Percentiles rank a stretch among this genome's conserved stretches.
phyloP scores from a whole-genome alignment of 345 rosid genomes.

The Clarkia xantiana region DNA sequence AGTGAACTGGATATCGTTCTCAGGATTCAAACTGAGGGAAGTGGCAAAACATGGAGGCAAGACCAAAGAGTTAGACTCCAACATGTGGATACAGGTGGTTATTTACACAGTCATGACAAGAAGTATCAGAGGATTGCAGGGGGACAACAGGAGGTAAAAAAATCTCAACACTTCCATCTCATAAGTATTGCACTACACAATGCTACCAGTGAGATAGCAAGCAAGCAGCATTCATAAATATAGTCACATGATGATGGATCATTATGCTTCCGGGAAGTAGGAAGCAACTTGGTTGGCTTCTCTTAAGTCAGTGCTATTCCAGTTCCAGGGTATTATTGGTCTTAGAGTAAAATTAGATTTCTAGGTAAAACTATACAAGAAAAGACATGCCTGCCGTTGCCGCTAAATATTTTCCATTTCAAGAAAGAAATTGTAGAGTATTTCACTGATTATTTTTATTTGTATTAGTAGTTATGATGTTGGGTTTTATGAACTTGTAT shows the following conservation, averaged over 20 bases:
- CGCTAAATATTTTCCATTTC: no score
- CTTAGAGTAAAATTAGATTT: no score
- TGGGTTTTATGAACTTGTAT: not conserved
- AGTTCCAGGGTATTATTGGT: not conserved
- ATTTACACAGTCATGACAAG: constrained; percentile 93
- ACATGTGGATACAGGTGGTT: constrained; percentile 89
- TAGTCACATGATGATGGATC: not conserved
- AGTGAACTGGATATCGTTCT: constrained; percentile 1
- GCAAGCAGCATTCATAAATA: not conserved
- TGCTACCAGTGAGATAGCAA: no score
- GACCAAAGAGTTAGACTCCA: constrained; percentile 85
- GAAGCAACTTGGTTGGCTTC: no score
- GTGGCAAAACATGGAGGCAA: constrained; percentile 91
- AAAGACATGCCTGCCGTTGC: no score
- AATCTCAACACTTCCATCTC: not conserved
- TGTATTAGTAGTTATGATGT: no score
- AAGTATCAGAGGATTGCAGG: constrained; percentile 95
- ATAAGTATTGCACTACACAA: no score
- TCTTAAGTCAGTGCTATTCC: no score
- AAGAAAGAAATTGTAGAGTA: no score
- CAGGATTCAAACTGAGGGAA: constrained; percentile 81
- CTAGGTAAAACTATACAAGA: no score
- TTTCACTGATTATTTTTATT: no score
- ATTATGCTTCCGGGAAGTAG: no score
- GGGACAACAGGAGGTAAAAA: constrained; percentile 95